Conservation (phyloP, 768 basidiomycete species). For the Xerocomellus intermedius region DNA sequence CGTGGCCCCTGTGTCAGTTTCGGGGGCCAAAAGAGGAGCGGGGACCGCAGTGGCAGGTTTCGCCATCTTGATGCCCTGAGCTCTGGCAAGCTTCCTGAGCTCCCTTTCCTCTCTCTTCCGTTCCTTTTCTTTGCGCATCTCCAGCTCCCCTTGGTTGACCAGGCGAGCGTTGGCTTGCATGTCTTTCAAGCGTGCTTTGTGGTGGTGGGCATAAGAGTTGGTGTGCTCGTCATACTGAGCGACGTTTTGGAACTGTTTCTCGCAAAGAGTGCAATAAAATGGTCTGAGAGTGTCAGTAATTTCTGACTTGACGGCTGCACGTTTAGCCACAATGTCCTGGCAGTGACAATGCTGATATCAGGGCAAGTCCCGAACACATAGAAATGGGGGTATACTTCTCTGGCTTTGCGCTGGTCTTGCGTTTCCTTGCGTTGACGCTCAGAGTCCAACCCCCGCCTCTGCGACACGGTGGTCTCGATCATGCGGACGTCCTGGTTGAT, state of each 20-base stretch:
- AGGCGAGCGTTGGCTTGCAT: constrained; percentile 75
- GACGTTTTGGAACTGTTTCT: constrained; percentile 84
- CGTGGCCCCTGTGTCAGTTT: constrained; percentile 14
- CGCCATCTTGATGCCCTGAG: constrained; percentile 70
- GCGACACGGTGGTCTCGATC: constrained; percentile 83
- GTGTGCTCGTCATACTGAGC: constrained; percentile 89
- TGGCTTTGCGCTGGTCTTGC: constrained; percentile 66
- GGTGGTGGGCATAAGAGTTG: constrained; percentile 85
- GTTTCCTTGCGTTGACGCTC: constrained; percentile 80
- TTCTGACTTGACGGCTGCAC: constrained; percentile 63
- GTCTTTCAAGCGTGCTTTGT: constrained; percentile 77
- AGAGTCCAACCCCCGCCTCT: constrained; percentile 75
- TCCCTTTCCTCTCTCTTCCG: constrained; percentile 84
- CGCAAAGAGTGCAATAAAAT: constrained; percentile 82
- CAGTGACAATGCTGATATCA: background rate
- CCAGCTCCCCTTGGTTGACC: constrained; percentile 64
- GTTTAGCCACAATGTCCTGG: constrained; percentile 64
- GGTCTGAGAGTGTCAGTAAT: constrained; percentile 64
- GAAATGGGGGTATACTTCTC: constrained; percentile 52
- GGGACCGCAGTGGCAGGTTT: constrained; percentile 29
- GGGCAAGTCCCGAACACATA: constrained; percentile 2
- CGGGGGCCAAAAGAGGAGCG: constrained; percentile 14
- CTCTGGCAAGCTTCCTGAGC: constrained; percentile 78
- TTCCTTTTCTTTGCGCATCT: constrained; percentile 82
- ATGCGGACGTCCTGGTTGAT: constrained; percentile 74